These are phyloP conservation scores for Rhizopogon vulgaris DNA, from an alignment of 768 basidiomycete genomes.

Conservation along the genomic window DNA sequence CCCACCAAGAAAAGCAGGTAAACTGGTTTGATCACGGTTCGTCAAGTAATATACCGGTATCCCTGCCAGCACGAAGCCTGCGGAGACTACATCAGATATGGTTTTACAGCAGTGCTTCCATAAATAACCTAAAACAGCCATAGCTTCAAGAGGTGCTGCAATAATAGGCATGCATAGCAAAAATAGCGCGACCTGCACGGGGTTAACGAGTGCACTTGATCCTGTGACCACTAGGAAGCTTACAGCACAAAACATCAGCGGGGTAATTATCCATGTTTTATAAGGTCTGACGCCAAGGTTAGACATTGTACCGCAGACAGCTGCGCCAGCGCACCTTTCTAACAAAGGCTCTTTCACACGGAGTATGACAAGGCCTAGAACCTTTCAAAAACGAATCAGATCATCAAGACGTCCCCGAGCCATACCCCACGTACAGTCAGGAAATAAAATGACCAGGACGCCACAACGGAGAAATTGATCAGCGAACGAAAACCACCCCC, in stretches of 20 bases:
- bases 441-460: conserved; percentile 84
- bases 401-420: background rate
- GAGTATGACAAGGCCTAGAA: conserved; percentile 81
- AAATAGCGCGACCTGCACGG: conserved; percentile 72
- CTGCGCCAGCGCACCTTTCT: conserved; percentile 47
- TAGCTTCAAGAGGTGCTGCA: conserved; percentile 84
- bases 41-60: conserved; percentile 83
- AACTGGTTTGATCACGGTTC: conserved; percentile 38
- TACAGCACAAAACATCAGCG: conserved; percentile 83
- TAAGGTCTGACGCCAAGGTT: conserved; percentile 61
- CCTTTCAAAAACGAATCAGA: conserved; percentile 35
- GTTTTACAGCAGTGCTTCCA: background rate
- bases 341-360: conserved; percentile 87
- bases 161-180: conserved; percentile 91
- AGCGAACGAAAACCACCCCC: conserved; percentile 87
- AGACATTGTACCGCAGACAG: background rate
- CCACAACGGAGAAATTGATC: conserved; percentile 86
- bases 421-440: conserved; percentile 53
- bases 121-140: conserved; percentile 74
- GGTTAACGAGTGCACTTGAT: background rate
- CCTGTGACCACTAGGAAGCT: conserved; percentile 4
- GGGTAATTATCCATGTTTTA: conserved; percentile 86
- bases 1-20: conserved; percentile 32
- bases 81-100: background rate
- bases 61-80: conserved; percentile 75